Base-by-base conservation (phyloP, 2,329 filamentous ascomycete genomes). In the Aureobasidium subglaciale region DNA sequence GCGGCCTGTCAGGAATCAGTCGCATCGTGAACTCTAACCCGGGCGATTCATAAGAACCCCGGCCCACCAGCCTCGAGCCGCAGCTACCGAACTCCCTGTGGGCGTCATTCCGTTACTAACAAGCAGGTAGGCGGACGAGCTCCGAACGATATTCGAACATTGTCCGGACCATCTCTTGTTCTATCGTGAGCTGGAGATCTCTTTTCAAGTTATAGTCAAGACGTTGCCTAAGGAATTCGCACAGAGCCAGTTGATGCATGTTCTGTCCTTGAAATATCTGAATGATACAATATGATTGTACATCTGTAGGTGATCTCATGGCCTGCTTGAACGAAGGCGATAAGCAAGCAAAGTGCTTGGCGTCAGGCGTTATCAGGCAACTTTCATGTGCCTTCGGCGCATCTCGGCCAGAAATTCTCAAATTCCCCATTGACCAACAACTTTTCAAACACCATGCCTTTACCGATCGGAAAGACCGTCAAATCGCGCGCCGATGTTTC, bases 381-480 rank as follows among this genome's bases (percentile, higher is more conserved):
- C n/a, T n/a, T n/a, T 30, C 29, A 30, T 13, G 24, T 22, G 41
- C 25, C 29, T 30, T 30, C 18, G n/a, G 15, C 41, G 41, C 24
- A 49, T 37, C 32, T 50, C 46, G 34, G 34, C 25, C 43, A 48
- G 43, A 48, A 48, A 48, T 35, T 48, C 43, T 48, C 46, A 15
- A 20, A 27, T 50, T 18, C 22, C n/a, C 2, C 10, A 50, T 22
- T 16, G 7, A 37, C 25, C 27, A n/a, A n/a, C 15, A 2, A 29
- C 1, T 18, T 38, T 38, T 20, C 46, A 55, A 37, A 43, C 24
- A 46, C 25, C 16, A 54, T 45, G 55, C 37, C 46, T 62, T 59
- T 61, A 56, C 60, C 55, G 10, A 27, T 61, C 32, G 58, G 59
- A 37, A 56, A 59, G 10, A 59, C 60, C 29, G 58, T 63, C 15